Evolutionary conservation across 139 green algal genomes (phyloP).

Genomic region (Spirogloea muscicola): DNA sequence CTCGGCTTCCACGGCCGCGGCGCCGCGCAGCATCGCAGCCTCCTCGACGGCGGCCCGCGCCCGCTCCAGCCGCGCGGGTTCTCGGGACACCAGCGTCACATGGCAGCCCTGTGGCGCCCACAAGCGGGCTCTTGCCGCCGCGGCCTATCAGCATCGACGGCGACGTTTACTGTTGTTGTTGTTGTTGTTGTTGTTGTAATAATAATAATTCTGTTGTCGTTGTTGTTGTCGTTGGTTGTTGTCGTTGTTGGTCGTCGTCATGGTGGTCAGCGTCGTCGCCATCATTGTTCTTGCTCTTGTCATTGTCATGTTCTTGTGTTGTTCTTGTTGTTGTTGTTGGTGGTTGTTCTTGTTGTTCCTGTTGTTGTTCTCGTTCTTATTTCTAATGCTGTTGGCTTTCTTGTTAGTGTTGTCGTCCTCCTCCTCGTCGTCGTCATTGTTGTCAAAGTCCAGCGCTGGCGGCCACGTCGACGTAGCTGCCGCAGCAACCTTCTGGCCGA

Average conservation of each 20-base stretch:
- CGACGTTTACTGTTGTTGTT: too few species aligned
- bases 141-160: too few species aligned
- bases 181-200: neutral
- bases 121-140: neutral
- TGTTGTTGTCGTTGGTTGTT: too few species aligned
- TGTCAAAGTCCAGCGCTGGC: neutral
- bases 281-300: neutral
- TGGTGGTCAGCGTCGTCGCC: neutral
- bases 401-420: neutral
- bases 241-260: too few species aligned
- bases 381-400: neutral
- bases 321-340: slow-evolving; percentile 4
- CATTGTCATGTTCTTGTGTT: neutral
- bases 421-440: neutral
- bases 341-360: neutral
- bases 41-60: neutral
- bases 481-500: neutral
- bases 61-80: neutral
- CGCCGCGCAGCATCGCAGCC: slow-evolving; percentile 6
- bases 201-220: too few species aligned
- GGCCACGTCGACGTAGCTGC: neutral
- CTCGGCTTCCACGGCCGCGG: too few species aligned
- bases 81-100: neutral
- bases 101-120: neutral
- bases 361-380: neutral